Percentiles rank a stretch among this genome's conserved stretches.
Evolutionary conservation across 129 eudicot species (phyloP).

Genomic region (Sambucus nigra): DNA sequence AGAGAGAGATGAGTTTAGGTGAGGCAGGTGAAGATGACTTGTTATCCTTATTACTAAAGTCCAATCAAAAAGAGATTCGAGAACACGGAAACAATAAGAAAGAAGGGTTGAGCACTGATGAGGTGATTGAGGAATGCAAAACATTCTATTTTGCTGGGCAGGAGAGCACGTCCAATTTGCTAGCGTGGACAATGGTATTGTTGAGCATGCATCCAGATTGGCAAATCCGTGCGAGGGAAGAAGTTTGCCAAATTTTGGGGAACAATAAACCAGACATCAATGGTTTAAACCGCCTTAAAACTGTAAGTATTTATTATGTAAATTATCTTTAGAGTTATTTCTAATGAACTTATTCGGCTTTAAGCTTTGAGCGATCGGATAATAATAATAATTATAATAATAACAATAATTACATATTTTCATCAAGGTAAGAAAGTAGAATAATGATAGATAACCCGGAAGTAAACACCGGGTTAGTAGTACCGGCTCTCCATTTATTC

Average conservation of each 20-base stretch:
- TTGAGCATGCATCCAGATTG: constrained; percentile 52
- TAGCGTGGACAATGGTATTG: constrained; percentile 63
- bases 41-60: constrained; percentile 31
- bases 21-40: constrained; percentile 30
- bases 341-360: too few relatives aligned
- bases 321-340: neutral
- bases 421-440: too few relatives aligned
- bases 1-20: constrained; percentile 19
- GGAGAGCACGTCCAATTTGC: constrained; percentile 49
- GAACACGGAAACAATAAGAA: constrained; percentile 16
- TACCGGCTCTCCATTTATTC: too few relatives aligned
- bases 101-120: constrained; percentile 33
- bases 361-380: too few relatives aligned
- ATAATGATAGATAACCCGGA: too few relatives aligned
- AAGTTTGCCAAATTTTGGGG: constrained; percentile 41
- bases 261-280: constrained; percentile 35
- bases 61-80: constrained; percentile 26
- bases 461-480: too few relatives aligned
- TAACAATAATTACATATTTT: too few relatives aligned
- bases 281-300: constrained; percentile 50
- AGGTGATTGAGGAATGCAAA: constrained; percentile 63
- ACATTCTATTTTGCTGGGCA: constrained; percentile 68
- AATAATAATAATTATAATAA: too few relatives aligned
- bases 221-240: constrained; percentile 56
- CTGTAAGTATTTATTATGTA: constrained; percentile 28